These are phyloP conservation scores for Xylariaceae sp. DNA, from an alignment of 2,329 filamentous ascomycete species.

Conservation along the genomic window DNA sequence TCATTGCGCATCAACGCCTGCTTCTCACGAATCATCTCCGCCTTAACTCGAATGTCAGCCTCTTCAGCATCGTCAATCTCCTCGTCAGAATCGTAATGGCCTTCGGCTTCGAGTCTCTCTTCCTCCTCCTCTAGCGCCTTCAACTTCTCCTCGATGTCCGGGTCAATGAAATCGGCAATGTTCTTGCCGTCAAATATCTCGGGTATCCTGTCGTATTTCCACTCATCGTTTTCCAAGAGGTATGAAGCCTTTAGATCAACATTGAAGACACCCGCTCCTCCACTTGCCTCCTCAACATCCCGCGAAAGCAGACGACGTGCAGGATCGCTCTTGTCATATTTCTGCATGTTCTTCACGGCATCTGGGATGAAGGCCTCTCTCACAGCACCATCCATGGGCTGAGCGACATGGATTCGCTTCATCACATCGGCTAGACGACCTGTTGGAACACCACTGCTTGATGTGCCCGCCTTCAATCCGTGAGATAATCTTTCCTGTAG, in stretches of 20 bases:
- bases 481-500: conserved; percentile 91
- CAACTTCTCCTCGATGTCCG: conserved; percentile 92
- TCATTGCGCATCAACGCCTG: conserved; percentile 88
- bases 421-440: conserved; percentile 86
- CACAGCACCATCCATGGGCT: conserved; percentile 75
- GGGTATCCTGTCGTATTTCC: conserved; percentile 95
- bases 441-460: conserved; percentile 68
- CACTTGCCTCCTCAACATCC: conserved; percentile 87
- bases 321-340: conserved; percentile 89
- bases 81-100: conserved; percentile 85
- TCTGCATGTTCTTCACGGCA: conserved; percentile 72
- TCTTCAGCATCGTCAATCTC: conserved; percentile 85
- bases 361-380: conserved; percentile 88
- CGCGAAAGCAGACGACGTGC: conserved; percentile 74
- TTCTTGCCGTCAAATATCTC: conserved; percentile 95
- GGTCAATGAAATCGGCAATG: conserved; percentile 94
- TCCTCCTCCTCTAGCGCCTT: conserved; percentile 92
- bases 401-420: conserved; percentile 93
- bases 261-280: conserved; percentile 93
- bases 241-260: conserved; percentile 89
- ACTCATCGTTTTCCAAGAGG: conserved; percentile 79
- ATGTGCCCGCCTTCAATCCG: conserved; percentile 91
- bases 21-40: conserved; percentile 94
- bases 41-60: conserved; percentile 84
- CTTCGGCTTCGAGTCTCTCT: conserved; percentile 83